Conservation (phyloP, 345 rosid genomes). For the Populus simonii region DNA sequence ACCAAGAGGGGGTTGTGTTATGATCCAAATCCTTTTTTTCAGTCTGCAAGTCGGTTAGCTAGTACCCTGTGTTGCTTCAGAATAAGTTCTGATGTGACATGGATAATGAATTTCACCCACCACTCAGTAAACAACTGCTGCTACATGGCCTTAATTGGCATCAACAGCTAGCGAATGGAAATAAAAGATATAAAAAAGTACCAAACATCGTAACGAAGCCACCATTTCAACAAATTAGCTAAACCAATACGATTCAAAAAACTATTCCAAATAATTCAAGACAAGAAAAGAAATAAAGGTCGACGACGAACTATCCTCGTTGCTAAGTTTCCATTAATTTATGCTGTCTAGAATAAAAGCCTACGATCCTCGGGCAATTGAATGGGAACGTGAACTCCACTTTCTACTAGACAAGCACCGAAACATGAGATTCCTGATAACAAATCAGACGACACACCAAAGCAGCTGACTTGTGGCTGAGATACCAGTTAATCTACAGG, state of each 20-base stretch:
- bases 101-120: background rate
- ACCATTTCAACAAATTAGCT: background rate
- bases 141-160: background rate
- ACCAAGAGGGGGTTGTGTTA: no score
- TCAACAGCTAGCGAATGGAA: background rate
- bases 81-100: background rate
- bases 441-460: background rate
- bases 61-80: background rate
- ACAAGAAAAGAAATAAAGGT: background rate
- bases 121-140: no score
- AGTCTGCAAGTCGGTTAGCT: background rate
- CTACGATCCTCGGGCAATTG: background rate
- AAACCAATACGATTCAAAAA: background rate
- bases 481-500: slow-evolving; percentile 39
- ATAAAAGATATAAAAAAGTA: background rate
- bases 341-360: slow-evolving; percentile 8
- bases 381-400: slow-evolving; percentile 1
- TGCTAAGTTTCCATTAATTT: slow-evolving; percentile 6
- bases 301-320: background rate
- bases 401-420: slow-evolving; percentile 4
- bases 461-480: background rate
- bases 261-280: background rate
- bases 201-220: background rate
- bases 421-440: background rate
- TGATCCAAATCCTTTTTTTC: no score